phyloP scores from a whole-genome alignment of 106 monocot genomes.

The Iris macrosiphon region DNA sequence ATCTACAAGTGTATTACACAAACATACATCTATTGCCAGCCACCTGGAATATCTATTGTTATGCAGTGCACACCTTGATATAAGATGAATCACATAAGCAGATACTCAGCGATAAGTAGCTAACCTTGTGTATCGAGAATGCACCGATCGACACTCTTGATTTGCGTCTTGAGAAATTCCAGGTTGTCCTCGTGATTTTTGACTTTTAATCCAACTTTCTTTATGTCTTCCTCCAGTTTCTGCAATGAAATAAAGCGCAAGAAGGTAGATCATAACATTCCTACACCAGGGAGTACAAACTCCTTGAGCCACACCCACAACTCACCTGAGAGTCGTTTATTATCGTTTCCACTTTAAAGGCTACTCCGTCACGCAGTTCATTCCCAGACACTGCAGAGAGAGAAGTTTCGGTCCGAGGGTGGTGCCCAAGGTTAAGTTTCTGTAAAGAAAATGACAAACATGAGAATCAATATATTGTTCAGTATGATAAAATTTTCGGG shows the following conservation, averaged over 20 bases:
- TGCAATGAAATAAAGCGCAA: slow-evolving; percentile 16
- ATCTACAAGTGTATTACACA: neutral
- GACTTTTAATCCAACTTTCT: slow-evolving; percentile 58
- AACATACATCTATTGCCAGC: too few relatives aligned
- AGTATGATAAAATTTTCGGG: neutral
- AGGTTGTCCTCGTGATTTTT: slow-evolving; percentile 75
- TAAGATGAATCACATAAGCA: neutral
- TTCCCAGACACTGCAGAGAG: neutral
- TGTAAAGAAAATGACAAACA: slow-evolving; percentile 30
- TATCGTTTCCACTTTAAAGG: neutral
- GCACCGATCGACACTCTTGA: slow-evolving; percentile 31
- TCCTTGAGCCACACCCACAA: neutral
- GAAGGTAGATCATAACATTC: neutral
- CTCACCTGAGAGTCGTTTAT: slow-evolving; percentile 4
- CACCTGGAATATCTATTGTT: neutral
- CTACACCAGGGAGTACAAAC: neutral
- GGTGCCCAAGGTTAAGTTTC: too few relatives aligned
- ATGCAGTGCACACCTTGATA: neutral
- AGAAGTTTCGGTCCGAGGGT: neutral
- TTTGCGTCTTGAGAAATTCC: slow-evolving; percentile 44
- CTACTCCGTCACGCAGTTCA: slow-evolving; percentile 5
- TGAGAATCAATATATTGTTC: neutral
- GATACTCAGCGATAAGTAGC: neutral
- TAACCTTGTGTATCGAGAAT: slow-evolving; percentile 47
- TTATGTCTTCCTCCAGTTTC: slow-evolving; percentile 51